A percentile compares a stretch with the other conserved stretches of the same genome.
These are phyloP conservation scores for Candida sphagnicola DNA, from an alignment of 805 yeast species.

Conservation along the genomic window DNA sequence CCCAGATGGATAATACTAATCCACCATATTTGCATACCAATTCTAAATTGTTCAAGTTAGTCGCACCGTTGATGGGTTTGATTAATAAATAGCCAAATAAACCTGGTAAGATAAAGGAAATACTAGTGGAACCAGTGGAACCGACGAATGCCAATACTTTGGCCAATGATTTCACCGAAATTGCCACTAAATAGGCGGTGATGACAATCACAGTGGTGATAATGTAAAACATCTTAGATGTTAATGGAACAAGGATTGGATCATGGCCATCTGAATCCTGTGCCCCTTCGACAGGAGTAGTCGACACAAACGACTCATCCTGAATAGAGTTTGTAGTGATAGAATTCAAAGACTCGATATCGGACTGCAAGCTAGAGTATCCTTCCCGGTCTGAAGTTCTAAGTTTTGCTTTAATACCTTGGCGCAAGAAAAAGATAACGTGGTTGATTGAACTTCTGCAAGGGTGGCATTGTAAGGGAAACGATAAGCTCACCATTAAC, in stretches of 20 bases:
- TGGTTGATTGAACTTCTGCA: conserved; percentile 72
- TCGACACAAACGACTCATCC: conserved; percentile 37
- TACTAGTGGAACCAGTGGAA: conserved; percentile 78
- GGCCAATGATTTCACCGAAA: conserved; percentile 60
- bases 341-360: conserved; percentile 17
- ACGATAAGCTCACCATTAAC: conserved; percentile 70
- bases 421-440: conserved; percentile 46
- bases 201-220: conserved; percentile 47
- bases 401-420: conserved; percentile 25
- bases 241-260: conserved; percentile 47
- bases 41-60: conserved; percentile 24
- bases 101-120: conserved; percentile 76
- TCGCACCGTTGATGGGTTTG: conserved; percentile 28
- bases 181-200: conserved; percentile 52
- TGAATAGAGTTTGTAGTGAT: conserved; percentile 16
- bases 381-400: conserved; percentile 19
- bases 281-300: conserved; percentile 45
- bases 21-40: conserved; percentile 34
- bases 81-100: conserved; percentile 63
- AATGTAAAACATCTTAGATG: conserved; percentile 41
- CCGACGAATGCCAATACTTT: conserved; percentile 71
- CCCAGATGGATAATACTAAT: conserved; percentile 48
- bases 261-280: conserved; percentile 44
- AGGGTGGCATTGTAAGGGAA: conserved; percentile 79
- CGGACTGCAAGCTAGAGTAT: conserved; percentile 25